Conservation (phyloP, 768 basidiomycete genomes). For the Termitomyces sp. region DNA sequence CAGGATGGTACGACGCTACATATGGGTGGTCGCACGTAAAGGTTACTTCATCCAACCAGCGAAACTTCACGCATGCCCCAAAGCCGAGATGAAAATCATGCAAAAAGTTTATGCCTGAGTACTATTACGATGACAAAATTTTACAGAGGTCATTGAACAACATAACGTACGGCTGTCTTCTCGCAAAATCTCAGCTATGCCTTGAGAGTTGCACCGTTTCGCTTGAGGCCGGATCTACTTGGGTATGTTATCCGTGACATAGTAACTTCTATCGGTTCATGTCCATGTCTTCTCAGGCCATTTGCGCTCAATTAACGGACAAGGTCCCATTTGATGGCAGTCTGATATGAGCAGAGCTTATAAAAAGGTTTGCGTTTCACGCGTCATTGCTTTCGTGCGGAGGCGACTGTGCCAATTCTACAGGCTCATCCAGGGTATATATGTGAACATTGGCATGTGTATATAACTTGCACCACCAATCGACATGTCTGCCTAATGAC, state of each 20-base stretch:
- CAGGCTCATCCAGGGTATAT: slow-evolving; percentile 17
- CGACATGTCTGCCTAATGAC: no score
- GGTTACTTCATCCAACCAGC: slow-evolving; percentile 76
- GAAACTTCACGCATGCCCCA: slow-evolving; percentile 59
- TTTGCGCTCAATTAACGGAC: slow-evolving; percentile 12
- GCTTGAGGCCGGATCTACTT: slow-evolving; percentile 18
- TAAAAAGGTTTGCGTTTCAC: slow-evolving; percentile 2
- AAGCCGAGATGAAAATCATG: slow-evolving; percentile 63
- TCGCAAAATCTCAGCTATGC: slow-evolving; percentile 17
- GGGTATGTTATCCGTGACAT: slow-evolving; percentile 3
- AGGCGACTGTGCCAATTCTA: not conserved
- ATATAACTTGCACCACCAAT: no score
- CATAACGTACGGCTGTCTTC: slow-evolving; percentile 16
- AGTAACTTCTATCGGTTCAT: not conserved
- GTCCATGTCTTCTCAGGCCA: slow-evolving; percentile 9
- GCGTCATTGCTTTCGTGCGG: not conserved
- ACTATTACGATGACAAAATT: not conserved
- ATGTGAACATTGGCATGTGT: slow-evolving; percentile 16
- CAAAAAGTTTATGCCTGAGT: slow-evolving; percentile 58
- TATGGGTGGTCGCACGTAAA: slow-evolving; percentile 54
- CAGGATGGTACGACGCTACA: slow-evolving; percentile 61
- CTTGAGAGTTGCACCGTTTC: slow-evolving; percentile 18
- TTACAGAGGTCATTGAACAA: slow-evolving; percentile 18
- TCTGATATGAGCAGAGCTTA: slow-evolving; percentile 21
- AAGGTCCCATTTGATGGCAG: slow-evolving; percentile 20